Conservation (phyloP, 768 basidiomycete species). For the Erythrobasidium yunnanense region DNA sequence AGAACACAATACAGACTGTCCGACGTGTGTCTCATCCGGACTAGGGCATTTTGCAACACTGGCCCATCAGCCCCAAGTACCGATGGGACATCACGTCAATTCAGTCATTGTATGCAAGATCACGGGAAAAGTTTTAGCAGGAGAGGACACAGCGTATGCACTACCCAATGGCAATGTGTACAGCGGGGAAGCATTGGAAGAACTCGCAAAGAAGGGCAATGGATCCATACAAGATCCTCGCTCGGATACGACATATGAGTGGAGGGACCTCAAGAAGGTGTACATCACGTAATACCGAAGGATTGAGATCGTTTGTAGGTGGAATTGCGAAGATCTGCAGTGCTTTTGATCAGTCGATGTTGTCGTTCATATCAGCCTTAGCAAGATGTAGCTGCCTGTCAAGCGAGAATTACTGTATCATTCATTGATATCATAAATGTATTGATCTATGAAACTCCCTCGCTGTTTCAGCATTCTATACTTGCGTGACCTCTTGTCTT, state of each 20-base stretch:
- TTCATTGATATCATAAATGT: too few relatives aligned
- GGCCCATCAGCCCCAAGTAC: conserved; percentile 55
- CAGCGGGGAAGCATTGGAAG: conserved; percentile 52
- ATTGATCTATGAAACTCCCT: too few relatives aligned
- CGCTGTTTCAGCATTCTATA: too few relatives aligned
- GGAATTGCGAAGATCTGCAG: too few relatives aligned
- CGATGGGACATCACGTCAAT: conserved; percentile 84
- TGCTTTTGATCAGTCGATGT: too few relatives aligned
- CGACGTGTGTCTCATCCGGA: conserved; percentile 67
- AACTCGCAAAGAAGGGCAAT: neutral
- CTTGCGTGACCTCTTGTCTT: too few relatives aligned
- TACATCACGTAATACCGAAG: conserved; percentile 65
- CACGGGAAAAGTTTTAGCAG: conserved; percentile 89
- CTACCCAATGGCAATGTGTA: conserved; percentile 87
- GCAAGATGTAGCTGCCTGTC: too few relatives aligned
- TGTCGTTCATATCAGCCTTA: too few relatives aligned
- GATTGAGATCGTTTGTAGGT: too few relatives aligned
- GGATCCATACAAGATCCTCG: conserved; percentile 46
- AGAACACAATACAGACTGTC: conserved; percentile 53
- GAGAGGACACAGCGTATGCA: conserved; percentile 80
- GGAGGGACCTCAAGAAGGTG: conserved; percentile 66
- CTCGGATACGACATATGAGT: conserved; percentile 55
- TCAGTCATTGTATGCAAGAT: conserved; percentile 88
- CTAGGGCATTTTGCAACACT: conserved; percentile 58
- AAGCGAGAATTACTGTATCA: too few relatives aligned